Evolutionary conservation across 1,284 basidiomycete species (phyloP).

Genomic region (Pseudozyma sp.): DNA sequence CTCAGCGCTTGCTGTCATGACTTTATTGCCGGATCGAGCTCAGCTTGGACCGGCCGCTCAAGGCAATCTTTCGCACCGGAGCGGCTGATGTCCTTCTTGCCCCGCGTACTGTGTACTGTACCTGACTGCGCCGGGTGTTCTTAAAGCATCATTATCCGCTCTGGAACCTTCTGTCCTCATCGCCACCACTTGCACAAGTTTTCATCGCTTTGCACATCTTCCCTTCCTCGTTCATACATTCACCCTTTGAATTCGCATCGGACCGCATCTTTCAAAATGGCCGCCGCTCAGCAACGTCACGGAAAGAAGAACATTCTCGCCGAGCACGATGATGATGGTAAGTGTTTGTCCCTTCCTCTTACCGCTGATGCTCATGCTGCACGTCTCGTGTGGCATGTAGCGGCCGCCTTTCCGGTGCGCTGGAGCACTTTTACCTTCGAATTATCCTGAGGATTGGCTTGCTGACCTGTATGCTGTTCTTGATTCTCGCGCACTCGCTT

Average conservation of each 20-base stretch:
- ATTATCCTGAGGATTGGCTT: no score
- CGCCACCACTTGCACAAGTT: background rate
- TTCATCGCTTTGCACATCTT: background rate
- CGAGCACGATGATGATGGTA: conserved; percentile 68
- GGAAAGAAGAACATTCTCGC: conserved; percentile 63
- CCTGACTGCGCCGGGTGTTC: background rate
- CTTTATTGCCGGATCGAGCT: conserved; percentile 14
- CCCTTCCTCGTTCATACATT: background rate
- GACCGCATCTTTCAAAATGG: conserved; percentile 25
- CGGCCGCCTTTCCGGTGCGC: background rate
- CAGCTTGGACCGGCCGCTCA: conserved; percentile 4
- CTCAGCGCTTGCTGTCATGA: background rate
- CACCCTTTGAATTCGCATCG: background rate
- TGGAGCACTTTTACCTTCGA: no score
- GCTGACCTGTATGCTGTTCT: background rate
- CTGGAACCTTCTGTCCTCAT: conserved; percentile 3
- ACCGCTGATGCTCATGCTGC: no score
- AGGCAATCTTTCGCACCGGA: background rate
- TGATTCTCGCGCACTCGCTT: background rate
- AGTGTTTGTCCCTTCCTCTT: conserved; percentile 15
- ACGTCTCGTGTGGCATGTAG: no score
- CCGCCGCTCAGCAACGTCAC: conserved; percentile 43
- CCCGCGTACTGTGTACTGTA: conserved; percentile 5
- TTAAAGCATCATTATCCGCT: background rate
- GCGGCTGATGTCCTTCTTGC: background rate